Conservation (phyloP, 495 filamentous ascomycete genomes). For the Darksidea phi region DNA sequence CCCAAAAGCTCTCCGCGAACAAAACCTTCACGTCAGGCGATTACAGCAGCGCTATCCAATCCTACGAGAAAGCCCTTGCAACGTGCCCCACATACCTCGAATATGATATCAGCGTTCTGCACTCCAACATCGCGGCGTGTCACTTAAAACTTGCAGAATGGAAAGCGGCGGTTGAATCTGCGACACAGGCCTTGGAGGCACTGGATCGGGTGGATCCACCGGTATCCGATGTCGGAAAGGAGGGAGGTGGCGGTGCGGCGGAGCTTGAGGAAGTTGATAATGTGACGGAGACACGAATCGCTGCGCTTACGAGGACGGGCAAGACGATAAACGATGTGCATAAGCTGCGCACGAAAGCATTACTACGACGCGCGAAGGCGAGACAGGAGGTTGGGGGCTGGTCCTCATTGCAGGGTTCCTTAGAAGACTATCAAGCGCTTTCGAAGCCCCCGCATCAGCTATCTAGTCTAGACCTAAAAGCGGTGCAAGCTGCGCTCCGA, state of each 20-base stretch:
- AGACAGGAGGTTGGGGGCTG: conserved; percentile 70
- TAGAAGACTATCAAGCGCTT: conserved; percentile 55
- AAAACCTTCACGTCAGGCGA: conserved; percentile 65
- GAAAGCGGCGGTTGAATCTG: conserved; percentile 75
- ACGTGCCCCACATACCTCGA: conserved; percentile 85
- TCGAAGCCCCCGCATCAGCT: conserved; percentile 51
- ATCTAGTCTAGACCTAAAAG: conserved; percentile 59
- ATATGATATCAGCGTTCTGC: conserved; percentile 83
- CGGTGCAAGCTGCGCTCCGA: conserved; percentile 63
- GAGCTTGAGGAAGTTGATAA: conserved; percentile 50
- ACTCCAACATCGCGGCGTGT: conserved; percentile 87
- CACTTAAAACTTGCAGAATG: conserved; percentile 83
- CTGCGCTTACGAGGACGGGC: conserved; percentile 42
- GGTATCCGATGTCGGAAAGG: conserved; percentile 22
- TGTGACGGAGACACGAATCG: conserved; percentile 42
- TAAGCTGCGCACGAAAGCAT: conserved; percentile 78
- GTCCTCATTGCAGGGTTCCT: conserved; percentile 75
- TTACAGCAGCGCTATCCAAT: conserved; percentile 82
- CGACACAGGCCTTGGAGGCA: conserved; percentile 69
- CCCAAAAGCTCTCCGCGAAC: conserved; percentile 77
- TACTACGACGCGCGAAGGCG: conserved; percentile 80
- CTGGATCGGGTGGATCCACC: conserved; percentile 61
- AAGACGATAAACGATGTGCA: conserved; percentile 57
- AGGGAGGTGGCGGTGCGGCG: conserved; percentile 41
- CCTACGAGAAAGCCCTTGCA: conserved; percentile 80